Base-by-base conservation (phyloP, 495 filamentous ascomycete species). In the Aspergillus olivimuriae region DNA sequence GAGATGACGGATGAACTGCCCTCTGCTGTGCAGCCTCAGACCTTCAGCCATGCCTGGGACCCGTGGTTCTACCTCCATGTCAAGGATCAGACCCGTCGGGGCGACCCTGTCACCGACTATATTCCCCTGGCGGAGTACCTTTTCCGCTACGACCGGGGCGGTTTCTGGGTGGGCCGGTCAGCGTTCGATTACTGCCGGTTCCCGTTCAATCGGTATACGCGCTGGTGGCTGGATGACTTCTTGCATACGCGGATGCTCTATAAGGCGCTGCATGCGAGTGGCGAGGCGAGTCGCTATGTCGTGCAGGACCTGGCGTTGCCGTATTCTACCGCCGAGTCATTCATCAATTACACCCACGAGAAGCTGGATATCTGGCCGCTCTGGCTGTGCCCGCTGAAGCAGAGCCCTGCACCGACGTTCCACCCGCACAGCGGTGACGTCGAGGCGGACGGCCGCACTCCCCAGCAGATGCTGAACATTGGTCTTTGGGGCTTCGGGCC, bases 81-180 rank as follows among this genome's bases (percentile, higher is more conserved):
- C 7, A 19, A 51, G 44, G 34, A 48, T 3, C 39, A 39, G 15
- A 48, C 41, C 6, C 26, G 39, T 10, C 15, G 23, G 5, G 18
- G 17, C 3, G 14, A 22, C n/a, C 36, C 46, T 10, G 33, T 46
- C 16, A 39, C 41, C 1, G 73, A 77, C 17, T 46, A 50, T 15
- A 70, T 76, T n/a, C 74, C 75, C 10, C 48, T 76, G 9, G 62
- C 56, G 5, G 72, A 77, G 16, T 78, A 79, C 48, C 62, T 75
- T 28, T 78, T 79, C 53, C 69, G 75, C 6, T 77, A 79, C 49
- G 75, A 79, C 43, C 70, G 75, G 4, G 75, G 74, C 4, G 73
- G 65, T 6, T 78, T 77, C 53, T 77, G 74, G 63, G 65, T 66
- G 8, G 71, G 66, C 14, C 31, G 30, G 16, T 61, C 57, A 0